Evolutionary conservation across 2,329 filamentous ascomycete species (phyloP), one percentile per base, ranked within the genome.

Genomic region (Penicillium sp.): DNA sequence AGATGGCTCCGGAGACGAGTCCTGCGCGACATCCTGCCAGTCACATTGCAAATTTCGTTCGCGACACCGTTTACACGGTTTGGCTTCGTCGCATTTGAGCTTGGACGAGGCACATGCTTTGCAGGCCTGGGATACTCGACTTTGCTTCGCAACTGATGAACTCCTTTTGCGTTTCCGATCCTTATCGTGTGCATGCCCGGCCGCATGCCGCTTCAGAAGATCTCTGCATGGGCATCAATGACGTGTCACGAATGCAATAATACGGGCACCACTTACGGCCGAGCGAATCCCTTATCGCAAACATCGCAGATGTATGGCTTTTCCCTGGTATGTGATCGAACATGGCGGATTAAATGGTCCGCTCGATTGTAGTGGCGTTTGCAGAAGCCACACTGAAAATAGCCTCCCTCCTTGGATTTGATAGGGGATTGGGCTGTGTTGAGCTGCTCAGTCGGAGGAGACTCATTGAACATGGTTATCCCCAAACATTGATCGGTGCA

Each of bases 291-390:
- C 52, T 73, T 73, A 22, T 64, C 64, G 53, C 70, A 73, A 5
- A 72, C 58, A 44, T 69, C 60, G 48, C 70, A 73, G 9, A 70
- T 61, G 24, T 71, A 73, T 8, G 70, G 70, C 26, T 72, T 72
- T 41, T 73, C 70, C 7, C 65, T 61, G 1, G 68, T 73, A 51
- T 72, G 66, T 46, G 81, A 79, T 60, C 81, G 77, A 43, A 82
- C 79, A 70, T 84, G 81, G 47, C 81, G 77, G 52, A 77, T 78
- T 24, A 84, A 72, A 68, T 84, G 81, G 65, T 84, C 81, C 5
- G 80, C 75, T 27, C 82, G 75, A 11, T 78, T 79, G 67, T 83
- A 84, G 52, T 74, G 78, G 49, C 79, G 80, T 57, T 77, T 76
- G 67, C 82, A 84, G 52, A 79, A 79, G 58, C 79, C 79, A 63